Base-by-base conservation (phyloP, 768 basidiomycete genomes). In the Sistotremastrum niveocremeum region DNA sequence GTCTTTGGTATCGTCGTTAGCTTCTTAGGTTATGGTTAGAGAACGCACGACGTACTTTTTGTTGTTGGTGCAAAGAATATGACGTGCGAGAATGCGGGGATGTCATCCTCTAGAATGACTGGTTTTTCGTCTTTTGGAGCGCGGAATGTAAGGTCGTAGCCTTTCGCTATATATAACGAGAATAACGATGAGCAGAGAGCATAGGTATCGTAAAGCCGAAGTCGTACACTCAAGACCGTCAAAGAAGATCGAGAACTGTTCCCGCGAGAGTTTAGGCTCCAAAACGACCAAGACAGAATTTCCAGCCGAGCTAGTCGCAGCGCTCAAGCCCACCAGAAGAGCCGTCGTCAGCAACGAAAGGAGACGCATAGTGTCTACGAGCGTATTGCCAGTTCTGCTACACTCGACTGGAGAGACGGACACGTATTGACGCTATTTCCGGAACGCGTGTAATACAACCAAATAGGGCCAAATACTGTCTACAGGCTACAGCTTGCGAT, bases 111-210 rank as follows among this genome's bases (percentile, higher is more conserved):
- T 28, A 81, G 66, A 37, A 90, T 62, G 28, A 71, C 62, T 7
- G 87, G 84, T 41, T 64, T 65, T 39, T 76, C 73, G 44, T 83
- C 84, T 61, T 80, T 87, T 10, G 91, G 86, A 20, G 73, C 69
- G 44, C 91, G 81, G 70, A 93, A 90, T 1, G 84, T 90, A 40
- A 97, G 66, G 43, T 85, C 70, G 62, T 85, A 95, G 6, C 94
- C 94, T 50, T 78, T 70, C 41, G 76, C 87, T 93, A 55, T 10
- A 49, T 7, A 39, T 11, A 41, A 44, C 48, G 28, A 41, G 8
- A 20, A 41, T 37, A 33, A 34, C 29, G 4, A 34, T 41, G 37
- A 4, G 8, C 42, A n/a, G 2, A 11, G 6, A 40, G 4, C 36
- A 5, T 10, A 4, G 5, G 20, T 3, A 40, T 42, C 3, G 45